Conservation (phyloP, 208 protist species). For the Trypanosomatidae sp. region DNA sequence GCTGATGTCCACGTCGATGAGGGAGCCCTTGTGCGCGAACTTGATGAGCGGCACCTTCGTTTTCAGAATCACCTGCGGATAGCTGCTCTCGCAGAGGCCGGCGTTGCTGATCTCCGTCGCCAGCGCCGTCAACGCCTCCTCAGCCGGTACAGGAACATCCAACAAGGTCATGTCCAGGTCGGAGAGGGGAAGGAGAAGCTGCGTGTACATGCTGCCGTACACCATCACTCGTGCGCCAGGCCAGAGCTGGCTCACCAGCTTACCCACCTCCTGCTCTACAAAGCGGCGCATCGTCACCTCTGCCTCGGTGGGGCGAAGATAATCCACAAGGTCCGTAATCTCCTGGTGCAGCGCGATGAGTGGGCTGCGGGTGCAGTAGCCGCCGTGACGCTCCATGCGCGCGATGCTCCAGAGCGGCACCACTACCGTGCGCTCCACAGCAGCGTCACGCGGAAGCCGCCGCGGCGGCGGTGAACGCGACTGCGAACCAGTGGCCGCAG, state of each 20-base stretch:
- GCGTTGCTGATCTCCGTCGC: conserved; percentile 60
- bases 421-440: no score
- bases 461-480: no score
- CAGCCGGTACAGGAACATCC: conserved; percentile 45
- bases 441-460: no score
- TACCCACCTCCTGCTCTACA: conserved; percentile 57
- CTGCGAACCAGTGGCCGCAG: no score
- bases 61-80: conserved; percentile 89
- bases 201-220: conserved; percentile 88
- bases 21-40: conserved; percentile 70
- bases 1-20: conserved; percentile 91
- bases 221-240: conserved; percentile 70
- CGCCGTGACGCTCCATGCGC: conserved; percentile 41
- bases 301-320: conserved; percentile 67
- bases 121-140: conserved; percentile 69
- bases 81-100: conserved; percentile 59
- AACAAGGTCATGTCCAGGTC: conserved; percentile 87
- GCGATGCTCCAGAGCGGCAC: conserved; percentile 43
- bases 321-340: conserved; percentile 80
- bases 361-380: conserved; percentile 64
- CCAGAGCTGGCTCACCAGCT: conserved; percentile 68
- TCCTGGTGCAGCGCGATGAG: conserved; percentile 86
- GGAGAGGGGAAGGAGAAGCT: conserved; percentile 83
- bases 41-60: conserved; percentile 95
- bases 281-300: conserved; percentile 80